Percentiles rank a stretch among this genome's conserved stretches.
These are phyloP conservation scores for Mucor sp. DNA, from an alignment of 371 early-diverging fungal species.

Conservation along the genomic window DNA sequence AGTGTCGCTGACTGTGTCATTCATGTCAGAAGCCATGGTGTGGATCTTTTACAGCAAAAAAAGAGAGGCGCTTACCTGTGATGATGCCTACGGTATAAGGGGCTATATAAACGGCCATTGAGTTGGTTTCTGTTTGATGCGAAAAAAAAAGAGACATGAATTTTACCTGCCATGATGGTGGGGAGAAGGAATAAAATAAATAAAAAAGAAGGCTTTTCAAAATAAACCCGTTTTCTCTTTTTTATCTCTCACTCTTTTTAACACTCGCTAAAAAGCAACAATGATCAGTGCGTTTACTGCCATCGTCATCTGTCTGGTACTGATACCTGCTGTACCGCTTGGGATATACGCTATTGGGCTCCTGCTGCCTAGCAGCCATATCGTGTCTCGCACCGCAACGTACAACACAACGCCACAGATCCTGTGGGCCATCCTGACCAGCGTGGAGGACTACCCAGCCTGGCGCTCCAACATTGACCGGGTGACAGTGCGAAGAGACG, in stretches of 20 bases:
- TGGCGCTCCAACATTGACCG: conserved; percentile 41
- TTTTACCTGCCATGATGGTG: neutral
- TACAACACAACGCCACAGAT: conserved; percentile 30
- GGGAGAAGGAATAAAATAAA: neutral
- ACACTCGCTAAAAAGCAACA: neutral
- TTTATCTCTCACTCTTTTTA: neutral
- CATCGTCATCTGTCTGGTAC: conserved; percentile 9
- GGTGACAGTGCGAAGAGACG: conserved; percentile 20
- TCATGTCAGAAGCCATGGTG: too few relatives aligned
- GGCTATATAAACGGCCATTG: neutral
- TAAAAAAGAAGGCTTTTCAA: neutral
- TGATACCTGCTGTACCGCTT: conserved; percentile 25
- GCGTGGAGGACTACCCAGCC: conserved; percentile 36
- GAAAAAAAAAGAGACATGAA: neutral
- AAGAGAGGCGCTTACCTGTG: conserved; percentile 4
- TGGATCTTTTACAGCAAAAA: too few relatives aligned
- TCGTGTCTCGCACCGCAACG: conserved; percentile 12
- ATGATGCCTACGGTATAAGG: conserved; percentile 14
- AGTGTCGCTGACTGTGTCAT: conserved; percentile 60
- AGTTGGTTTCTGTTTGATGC: neutral
- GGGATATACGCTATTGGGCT: conserved; percentile 26
- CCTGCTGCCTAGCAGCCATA: conserved; percentile 21
- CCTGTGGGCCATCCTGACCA: conserved; percentile 41
- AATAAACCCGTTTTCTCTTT: neutral
- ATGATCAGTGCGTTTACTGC: conserved; percentile 16